Conservation (phyloP, 768 basidiomycete genomes). For the Leccinum arenicola region DNA sequence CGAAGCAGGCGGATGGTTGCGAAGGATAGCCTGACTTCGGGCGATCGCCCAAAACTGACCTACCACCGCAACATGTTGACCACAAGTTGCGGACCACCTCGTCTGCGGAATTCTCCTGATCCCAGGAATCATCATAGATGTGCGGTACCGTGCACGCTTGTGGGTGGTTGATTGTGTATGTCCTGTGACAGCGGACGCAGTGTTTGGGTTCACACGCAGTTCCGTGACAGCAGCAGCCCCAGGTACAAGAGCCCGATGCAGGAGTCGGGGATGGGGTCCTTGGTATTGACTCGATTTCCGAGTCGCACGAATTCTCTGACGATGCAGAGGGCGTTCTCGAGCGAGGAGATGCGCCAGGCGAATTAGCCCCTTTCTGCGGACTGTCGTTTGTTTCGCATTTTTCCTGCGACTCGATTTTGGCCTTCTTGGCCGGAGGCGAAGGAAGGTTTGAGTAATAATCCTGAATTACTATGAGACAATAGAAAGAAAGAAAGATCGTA, state of each 20-base stretch:
- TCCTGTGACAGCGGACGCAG: constrained; percentile 4
- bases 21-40: too few relatives aligned
- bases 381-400: background rate
- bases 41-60: background rate
- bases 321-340: background rate
- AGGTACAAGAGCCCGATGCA: constrained; percentile 1
- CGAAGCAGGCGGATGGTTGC: background rate
- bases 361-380: background rate
- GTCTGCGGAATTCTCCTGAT: background rate
- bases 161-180: background rate
- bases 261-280: background rate
- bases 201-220: background rate
- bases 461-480: background rate
- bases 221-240: constrained; percentile 7
- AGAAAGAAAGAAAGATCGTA: background rate
- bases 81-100: background rate
- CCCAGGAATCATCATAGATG: background rate
- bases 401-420: background rate
- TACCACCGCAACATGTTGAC: background rate
- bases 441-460: too few relatives aligned
- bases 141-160: constrained; percentile 2
- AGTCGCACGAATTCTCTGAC: background rate
- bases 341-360: background rate
- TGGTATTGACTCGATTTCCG: background rate
- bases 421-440: background rate